These are phyloP conservation scores for Hemileccinum impolitum DNA, from an alignment of 768 basidiomycete genomes.

Conservation along the genomic window DNA sequence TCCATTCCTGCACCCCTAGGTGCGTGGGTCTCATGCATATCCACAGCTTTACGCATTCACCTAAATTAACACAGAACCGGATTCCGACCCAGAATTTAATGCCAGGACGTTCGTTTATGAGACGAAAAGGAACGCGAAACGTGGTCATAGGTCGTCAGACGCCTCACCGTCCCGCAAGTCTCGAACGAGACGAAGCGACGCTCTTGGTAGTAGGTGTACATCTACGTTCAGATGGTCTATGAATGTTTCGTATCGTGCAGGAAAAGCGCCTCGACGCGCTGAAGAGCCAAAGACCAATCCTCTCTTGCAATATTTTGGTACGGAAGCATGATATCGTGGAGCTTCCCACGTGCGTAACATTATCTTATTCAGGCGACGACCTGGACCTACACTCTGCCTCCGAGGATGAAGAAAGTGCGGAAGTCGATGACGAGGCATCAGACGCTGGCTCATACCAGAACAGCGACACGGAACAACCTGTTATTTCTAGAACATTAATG, in stretches of 20 bases:
- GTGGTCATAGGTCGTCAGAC: slow-evolving; percentile 13
- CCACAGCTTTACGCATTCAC: not conserved
- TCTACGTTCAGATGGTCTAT: not conserved
- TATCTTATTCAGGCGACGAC: slow-evolving; percentile 31
- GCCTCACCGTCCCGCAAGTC: slow-evolving; percentile 17
- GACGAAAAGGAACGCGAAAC: slow-evolving; percentile 21
- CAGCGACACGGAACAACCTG: slow-evolving; percentile 21
- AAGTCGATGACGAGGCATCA: slow-evolving; percentile 18
- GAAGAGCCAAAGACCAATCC: slow-evolving; percentile 34
- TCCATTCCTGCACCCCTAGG: slow-evolving; percentile 38
- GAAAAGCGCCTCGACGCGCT: not conserved
- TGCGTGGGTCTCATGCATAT: slow-evolving; percentile 2
- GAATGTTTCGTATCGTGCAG: not conserved
- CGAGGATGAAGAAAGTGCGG: slow-evolving; percentile 33
- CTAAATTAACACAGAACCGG: slow-evolving; percentile 19
- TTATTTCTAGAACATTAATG: slow-evolving; percentile 23
- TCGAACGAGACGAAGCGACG: slow-evolving; percentile 12
- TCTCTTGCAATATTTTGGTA: slow-evolving; percentile 49
- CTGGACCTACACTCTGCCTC: slow-evolving; percentile 53
- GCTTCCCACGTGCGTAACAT: not conserved
- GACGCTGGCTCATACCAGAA: slow-evolving; percentile 20
- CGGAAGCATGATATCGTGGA: not conserved
- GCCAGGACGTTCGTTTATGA: slow-evolving; percentile 29
- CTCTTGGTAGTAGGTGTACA: slow-evolving; percentile 1
- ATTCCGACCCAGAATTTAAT: slow-evolving; percentile 35